These are phyloP conservation scores for Diaporthe velutina DNA, from an alignment of 2,329 filamentous ascomycete genomes.

Conservation along the genomic window DNA sequence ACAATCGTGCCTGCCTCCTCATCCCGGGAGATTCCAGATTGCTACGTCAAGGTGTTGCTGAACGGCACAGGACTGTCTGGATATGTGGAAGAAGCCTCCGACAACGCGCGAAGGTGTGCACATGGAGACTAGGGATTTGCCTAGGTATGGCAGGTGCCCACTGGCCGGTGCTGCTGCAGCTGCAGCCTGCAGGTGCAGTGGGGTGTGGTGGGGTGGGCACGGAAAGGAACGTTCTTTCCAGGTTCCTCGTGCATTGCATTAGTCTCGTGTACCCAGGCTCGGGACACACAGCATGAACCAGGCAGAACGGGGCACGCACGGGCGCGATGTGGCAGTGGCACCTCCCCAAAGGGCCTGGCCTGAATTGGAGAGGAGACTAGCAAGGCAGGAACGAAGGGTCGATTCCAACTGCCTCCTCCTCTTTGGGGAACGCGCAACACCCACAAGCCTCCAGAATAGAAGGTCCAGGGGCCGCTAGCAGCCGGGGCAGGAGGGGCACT, in stretches of 20 bases:
- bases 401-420: background rate
- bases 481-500: background rate
- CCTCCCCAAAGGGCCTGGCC: slow-evolving; percentile 13
- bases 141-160: slow-evolving; percentile 12
- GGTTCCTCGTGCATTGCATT: slow-evolving; percentile 29
- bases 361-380: slow-evolving; percentile 1
- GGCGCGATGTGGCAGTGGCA: background rate
- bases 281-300: background rate
- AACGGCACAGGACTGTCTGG: background rate
- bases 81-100: background rate
- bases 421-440: slow-evolving; percentile 21
- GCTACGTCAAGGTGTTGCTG: background rate
- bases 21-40: slow-evolving; percentile 1
- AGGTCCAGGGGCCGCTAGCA: background rate
- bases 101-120: background rate
- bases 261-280: background rate
- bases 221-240: slow-evolving; percentile 32
- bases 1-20: background rate
- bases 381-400: background rate
- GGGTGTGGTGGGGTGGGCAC: slow-evolving; percentile 8
- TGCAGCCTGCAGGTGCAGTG: slow-evolving; percentile 10
- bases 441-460: background rate
- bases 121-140: background rate
- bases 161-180: slow-evolving; percentile 1
- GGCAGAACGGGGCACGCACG: slow-evolving; percentile 10